phyloP scores from a whole-genome alignment of 2,329 filamentous ascomycete species.

The Colletotrichum chlorophyti region DNA sequence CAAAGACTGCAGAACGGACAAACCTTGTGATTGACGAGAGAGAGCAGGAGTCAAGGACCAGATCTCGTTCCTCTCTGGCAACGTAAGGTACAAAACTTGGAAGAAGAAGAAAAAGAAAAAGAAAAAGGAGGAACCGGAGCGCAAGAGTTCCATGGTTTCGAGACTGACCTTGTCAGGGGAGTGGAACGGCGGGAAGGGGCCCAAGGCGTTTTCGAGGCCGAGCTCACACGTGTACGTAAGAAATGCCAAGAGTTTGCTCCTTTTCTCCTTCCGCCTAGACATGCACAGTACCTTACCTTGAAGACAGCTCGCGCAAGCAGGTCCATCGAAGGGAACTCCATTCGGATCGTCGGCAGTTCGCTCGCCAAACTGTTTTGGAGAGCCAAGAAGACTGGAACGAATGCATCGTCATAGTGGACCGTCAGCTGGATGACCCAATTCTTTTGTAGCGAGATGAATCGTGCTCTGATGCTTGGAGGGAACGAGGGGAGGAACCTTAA shows the following conservation, averaged over 20 bases:
- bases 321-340: too few relatives aligned
- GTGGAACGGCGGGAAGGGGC: too few relatives aligned
- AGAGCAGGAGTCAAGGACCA: neutral
- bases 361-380: constrained; percentile 10
- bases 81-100: neutral
- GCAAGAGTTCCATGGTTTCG: too few relatives aligned
- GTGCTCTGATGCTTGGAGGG: too few relatives aligned
- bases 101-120: neutral
- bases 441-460: too few relatives aligned
- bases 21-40: neutral
- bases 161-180: too few relatives aligned
- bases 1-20: too few relatives aligned
- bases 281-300: too few relatives aligned
- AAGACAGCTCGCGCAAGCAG: too few relatives aligned
- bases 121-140: constrained; percentile 11
- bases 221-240: constrained; percentile 9
- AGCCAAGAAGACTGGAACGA: constrained; percentile 8
- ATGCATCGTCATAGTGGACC: constrained; percentile 21
- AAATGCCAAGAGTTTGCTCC: constrained; percentile 13
- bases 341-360: neutral
- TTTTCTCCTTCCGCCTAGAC: neutral
- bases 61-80: neutral
- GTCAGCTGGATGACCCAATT: neutral
- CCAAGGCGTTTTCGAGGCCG: too few relatives aligned
- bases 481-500: too few relatives aligned